Evolutionary conservation across 2,329 filamentous ascomycete species (phyloP), one percentile per base, ranked within the genome.

Genomic region (Calonectria ilicicola): DNA sequence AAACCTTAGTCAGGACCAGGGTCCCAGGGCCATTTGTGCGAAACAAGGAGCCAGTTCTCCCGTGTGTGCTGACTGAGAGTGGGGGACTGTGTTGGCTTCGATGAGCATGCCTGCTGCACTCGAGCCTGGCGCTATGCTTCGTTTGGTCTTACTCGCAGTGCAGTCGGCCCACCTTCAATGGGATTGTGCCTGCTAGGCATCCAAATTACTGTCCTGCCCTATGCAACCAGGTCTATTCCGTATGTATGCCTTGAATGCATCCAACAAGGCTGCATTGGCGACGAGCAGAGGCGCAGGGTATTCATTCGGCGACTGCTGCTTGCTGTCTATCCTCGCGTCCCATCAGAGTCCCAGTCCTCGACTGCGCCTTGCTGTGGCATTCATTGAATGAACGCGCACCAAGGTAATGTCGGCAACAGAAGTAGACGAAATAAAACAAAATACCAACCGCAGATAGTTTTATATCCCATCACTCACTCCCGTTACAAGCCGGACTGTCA

Each of bases 101-200:
- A 40, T 42, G 62, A 63, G 56, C 67, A 68, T 68, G 47, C 67
- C 44, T 49, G 62, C 65, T 56, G 65, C 53, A 38, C 40, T 65
- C 53, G 66, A 58, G 65, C 67, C 65, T 69, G 49, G 47, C 72
- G 65, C 76, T 71, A 78, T 71, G 67, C 74, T 78, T 40, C 56
- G 72, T 79, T 77, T 71, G 74, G 76, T 69, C 71, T 65, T 66
- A 64, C 74, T 73, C 75, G 71, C 77, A 78, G 77, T 72, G 73
- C 56, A 51, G 42, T 46, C 63, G 29, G 49, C 58, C 69, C 53
- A 65, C 38, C 40, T 35, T 40, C 46, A 49, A 62, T 64, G 27
- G 53, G 68, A 67, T 65, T 58, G 53, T 40, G 53, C 53, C 53
- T 60, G 32, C 75, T 72, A 68, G 66, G 66, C 53, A 63, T 47